Evolutionary conservation across 1,139 yeast genomes (phyloP).

Genomic region (Yamadazyma mexicana): DNA sequence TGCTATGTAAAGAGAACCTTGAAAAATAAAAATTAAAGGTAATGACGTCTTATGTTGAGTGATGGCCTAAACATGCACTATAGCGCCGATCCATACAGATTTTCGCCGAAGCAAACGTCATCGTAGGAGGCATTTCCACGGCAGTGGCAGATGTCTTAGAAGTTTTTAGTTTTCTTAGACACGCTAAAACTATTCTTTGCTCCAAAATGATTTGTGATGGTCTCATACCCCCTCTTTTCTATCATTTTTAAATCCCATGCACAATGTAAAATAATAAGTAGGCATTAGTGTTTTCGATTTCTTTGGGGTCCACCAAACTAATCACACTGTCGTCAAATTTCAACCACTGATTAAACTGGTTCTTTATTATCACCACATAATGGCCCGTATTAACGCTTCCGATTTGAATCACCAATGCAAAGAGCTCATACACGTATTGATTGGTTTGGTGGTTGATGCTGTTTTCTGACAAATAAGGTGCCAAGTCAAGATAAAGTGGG

Average conservation of each 20-base stretch:
- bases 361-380: conserved; percentile 78
- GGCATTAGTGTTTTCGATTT: conserved; percentile 70
- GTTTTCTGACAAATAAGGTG: conserved; percentile 52
- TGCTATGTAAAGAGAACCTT: too few relatives aligned
- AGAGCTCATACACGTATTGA: conserved; percentile 61
- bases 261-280: conserved; percentile 73
- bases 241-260: conserved; percentile 1
- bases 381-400: conserved; percentile 97
- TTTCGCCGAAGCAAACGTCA: too few relatives aligned
- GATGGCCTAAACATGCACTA: too few relatives aligned
- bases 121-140: too few relatives aligned
- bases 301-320: conserved; percentile 61
- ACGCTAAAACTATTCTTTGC: too few relatives aligned
- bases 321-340: conserved; percentile 89
- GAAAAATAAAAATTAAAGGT: too few relatives aligned
- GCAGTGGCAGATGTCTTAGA: too few relatives aligned
- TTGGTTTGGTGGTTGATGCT: conserved; percentile 1
- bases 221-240: neutral
- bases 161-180: too few relatives aligned
- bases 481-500: conserved; percentile 72
- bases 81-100: too few relatives aligned
- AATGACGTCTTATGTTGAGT: too few relatives aligned
- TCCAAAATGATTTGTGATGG: too few relatives aligned
- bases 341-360: conserved; percentile 76
- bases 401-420: conserved; percentile 82